Evolutionary conservation across 352 stramenopile genomes (phyloP).

Genomic region (Phytopythium litorale): DNA sequence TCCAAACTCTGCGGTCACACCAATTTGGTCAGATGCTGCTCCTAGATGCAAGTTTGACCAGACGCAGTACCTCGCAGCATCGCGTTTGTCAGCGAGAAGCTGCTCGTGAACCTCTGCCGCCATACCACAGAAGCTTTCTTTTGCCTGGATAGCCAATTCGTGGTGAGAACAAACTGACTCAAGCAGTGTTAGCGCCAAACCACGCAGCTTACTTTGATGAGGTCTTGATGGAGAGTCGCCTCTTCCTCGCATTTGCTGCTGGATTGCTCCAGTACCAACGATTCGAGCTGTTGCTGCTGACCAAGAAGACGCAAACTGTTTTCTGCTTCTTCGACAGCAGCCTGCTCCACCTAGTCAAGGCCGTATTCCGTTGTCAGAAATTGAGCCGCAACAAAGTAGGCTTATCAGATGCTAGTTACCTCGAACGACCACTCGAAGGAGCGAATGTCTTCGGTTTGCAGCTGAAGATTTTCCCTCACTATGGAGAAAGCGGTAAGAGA

Average conservation of each 20-base stretch:
- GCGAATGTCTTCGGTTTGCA: conserved; percentile 22
- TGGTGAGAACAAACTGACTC: background rate
- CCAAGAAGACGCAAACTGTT: conserved; percentile 15
- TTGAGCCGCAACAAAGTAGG: background rate
- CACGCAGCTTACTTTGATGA: conserved; percentile 13
- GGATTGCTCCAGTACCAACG: conserved; percentile 7
- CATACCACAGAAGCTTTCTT: conserved; percentile 24
- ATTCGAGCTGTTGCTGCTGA: conserved; percentile 17
- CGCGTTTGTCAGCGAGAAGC: background rate
- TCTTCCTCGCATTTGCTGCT: conserved; percentile 8
- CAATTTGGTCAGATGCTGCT: background rate
- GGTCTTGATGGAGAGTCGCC: conserved; percentile 15
- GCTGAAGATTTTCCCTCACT: conserved; percentile 17
- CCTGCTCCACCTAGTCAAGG: conserved; percentile 10
- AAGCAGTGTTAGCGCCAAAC: background rate
- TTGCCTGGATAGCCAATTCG: conserved; percentile 8
- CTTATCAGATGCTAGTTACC: conserved; percentile 4
- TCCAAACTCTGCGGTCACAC: background rate
- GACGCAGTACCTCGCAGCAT: background rate
- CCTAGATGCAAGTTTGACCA: background rate
- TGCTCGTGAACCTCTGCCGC: conserved; percentile 17
- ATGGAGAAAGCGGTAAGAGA: background rate
- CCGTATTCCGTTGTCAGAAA: background rate
- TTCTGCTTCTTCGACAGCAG: conserved; percentile 17
- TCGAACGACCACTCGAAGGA: conserved; percentile 22